phyloP scores from a whole-genome alignment of 2,329 filamentous ascomycete genomes.

The Nemania sp. region DNA sequence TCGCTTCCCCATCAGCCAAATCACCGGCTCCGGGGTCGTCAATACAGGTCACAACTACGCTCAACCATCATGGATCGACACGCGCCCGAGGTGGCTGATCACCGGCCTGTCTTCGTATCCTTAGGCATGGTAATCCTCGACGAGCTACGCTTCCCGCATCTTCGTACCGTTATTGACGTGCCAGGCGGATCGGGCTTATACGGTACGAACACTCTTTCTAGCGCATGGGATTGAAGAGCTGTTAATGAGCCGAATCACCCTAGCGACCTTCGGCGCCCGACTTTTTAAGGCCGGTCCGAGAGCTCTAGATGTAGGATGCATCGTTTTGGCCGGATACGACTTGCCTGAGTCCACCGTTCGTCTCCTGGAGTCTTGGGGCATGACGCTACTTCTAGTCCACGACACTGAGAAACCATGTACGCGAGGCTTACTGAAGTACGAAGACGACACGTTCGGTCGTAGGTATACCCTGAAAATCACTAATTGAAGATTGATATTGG shows the following conservation, averaged over 20 bases:
- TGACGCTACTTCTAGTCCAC: constrained; percentile 2
- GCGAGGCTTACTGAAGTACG: constrained; percentile 17
- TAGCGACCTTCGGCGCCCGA: constrained; percentile 21
- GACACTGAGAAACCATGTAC: constrained; percentile 13
- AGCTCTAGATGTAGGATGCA: constrained; percentile 11
- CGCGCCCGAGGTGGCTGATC: not conserved
- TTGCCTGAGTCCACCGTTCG: constrained; percentile 8
- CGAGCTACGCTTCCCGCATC: constrained; percentile 20
- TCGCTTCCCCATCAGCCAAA: not conserved
- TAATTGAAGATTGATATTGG: not conserved
- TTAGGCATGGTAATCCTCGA: constrained; percentile 24
- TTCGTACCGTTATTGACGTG: constrained; percentile 1
- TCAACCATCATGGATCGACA: not conserved
- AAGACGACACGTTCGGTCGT: constrained; percentile 17
- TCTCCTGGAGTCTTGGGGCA: constrained; percentile 18
- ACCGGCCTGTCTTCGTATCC: constrained; percentile 14
- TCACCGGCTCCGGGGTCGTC: no score
- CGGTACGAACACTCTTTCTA: not conserved
- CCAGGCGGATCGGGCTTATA: constrained; percentile 22
- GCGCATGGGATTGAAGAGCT: not conserved
- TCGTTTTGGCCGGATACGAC: constrained; percentile 15
- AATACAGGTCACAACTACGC: no score
- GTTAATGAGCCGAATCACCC: not conserved
- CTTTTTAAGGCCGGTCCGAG: constrained; percentile 12
- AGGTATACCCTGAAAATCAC: not conserved